Percentiles rank a stretch among this genome's conserved stretches.
Evolutionary conservation across 2,329 filamentous ascomycete species (phyloP).

Genomic region (Xylaria hypoxylon): DNA sequence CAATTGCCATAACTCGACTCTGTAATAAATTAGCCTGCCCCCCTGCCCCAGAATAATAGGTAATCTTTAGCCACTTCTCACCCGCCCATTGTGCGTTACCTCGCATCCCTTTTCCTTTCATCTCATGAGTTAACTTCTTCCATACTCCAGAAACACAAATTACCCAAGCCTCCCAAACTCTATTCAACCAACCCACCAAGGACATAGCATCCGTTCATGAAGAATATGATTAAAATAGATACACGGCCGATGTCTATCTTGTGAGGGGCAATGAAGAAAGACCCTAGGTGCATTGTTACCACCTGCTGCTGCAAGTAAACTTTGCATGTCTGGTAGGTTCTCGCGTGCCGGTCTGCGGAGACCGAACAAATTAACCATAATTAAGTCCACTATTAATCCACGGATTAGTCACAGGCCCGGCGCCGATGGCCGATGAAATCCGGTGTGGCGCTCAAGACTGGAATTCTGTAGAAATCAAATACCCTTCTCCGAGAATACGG

Average conservation of each 20-base stretch:
- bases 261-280: not conserved
- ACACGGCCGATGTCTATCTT: not conserved
- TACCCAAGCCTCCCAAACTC: too few relatives aligned
- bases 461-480: not conserved
- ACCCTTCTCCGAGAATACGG: not conserved
- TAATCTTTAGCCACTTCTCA: too few relatives aligned
- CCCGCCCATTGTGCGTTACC: too few relatives aligned
- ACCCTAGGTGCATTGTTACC: constrained; percentile 1
- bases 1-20: too few relatives aligned
- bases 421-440: not conserved
- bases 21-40: too few relatives aligned
- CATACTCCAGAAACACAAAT: too few relatives aligned
- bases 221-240: not conserved
- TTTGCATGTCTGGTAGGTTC: not conserved
- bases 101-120: too few relatives aligned
- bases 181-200: too few relatives aligned
- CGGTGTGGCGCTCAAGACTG: not conserved
- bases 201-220: not conserved
- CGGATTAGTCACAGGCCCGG: constrained; percentile 13
- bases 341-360: constrained; percentile 14
- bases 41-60: too few relatives aligned
- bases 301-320: not conserved
- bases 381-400: not conserved
- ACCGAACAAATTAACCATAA: constrained; percentile 1
- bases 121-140: too few relatives aligned